Base-by-base conservation (phyloP, 129 eudicot genomes). In the Escallonia rubra region DNA sequence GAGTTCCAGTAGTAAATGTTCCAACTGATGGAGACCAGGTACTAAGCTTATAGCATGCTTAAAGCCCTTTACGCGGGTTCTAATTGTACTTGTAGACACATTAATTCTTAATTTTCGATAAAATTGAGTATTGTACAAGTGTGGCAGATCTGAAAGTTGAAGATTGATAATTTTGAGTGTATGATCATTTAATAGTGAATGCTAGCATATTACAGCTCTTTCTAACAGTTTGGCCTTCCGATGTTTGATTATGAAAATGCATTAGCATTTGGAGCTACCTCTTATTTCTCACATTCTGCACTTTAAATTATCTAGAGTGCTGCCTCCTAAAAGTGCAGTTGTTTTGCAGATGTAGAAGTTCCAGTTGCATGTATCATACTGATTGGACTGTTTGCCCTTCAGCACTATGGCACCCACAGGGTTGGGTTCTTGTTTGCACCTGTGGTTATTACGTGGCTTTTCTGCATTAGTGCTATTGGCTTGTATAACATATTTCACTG, bases 341-440 rank as follows among this genome's bases (percentile, higher is more conserved):
- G 34, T 71, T 67, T 78, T 83, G 86, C 97, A 94, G 99, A 94
- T 83, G 84, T 94, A 11, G 97, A 94, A 82, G 90, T 94, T 59
- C 99, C 97, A 8, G 83, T 79, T 64, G 85, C 97, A 61, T 90
- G 99, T 78, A 46, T 87, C 73, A 83, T 94, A 74, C 86, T 94
- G 75, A 83, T 94, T 57, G 99, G 82, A 16, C 74, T 94, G 71
- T 94, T 94, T 75, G 82, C 90, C 67, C 87, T 94, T 66, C 99
- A 94, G 72, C 99, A 94, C 75, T 94, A 84, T 61, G 99, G 99
- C 10, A 94, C 99, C 74, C 96, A 94, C 76, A 81, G 91, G 79
- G 88, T 94, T 16, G 99, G 99, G 4, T 91, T 87, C 83, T 75
- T 94, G 80, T 94, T 94, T 61, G 99, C 99, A 39, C 99, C 99